A percentile compares a stretch with the other conserved stretches of the same genome.
These are phyloP conservation scores for Pichia sorboxylosa DNA, from an alignment of 1,139 yeast species.

Conservation along the genomic window DNA sequence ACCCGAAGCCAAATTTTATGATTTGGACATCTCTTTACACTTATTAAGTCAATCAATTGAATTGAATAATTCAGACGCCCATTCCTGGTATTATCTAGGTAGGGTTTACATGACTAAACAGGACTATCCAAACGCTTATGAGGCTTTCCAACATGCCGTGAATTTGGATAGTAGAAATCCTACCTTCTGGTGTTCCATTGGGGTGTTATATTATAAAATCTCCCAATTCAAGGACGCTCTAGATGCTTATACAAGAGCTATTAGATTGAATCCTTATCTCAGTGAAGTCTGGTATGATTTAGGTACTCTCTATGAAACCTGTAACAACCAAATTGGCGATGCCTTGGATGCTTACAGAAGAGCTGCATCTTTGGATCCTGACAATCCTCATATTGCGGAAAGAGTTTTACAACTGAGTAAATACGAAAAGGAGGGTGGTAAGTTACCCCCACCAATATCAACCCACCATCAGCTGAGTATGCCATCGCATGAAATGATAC, in stretches of 20 bases:
- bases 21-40: conserved; percentile 72
- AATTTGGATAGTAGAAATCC: conserved; percentile 94
- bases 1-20: conserved; percentile 58
- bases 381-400: conserved; percentile 86
- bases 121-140: conserved; percentile 92
- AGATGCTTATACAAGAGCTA: conserved; percentile 95
- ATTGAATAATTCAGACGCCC: conserved; percentile 84
- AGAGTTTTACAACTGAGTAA: conserved; percentile 76
- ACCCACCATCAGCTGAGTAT: conserved; percentile 33
- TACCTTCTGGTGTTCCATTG: conserved; percentile 97
- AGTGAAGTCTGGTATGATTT: conserved; percentile 98
- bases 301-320: conserved; percentile 92
- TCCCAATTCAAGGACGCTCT: conserved; percentile 93
- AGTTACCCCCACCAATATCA: conserved; percentile 50
- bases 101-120: conserved; percentile 94
- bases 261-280: conserved; percentile 86
- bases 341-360: conserved; percentile 95
- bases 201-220: conserved; percentile 90
- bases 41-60: conserved; percentile 80
- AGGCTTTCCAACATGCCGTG: conserved; percentile 97
- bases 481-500: conserved; percentile 25
- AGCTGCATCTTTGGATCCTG: conserved; percentile 91
- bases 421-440: conserved; percentile 64
- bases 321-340: conserved; percentile 89
- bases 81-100: conserved; percentile 93